Conservation (phyloP, 192 early-diverging fungal genomes). For the Anaeromyces robustus region DNA sequence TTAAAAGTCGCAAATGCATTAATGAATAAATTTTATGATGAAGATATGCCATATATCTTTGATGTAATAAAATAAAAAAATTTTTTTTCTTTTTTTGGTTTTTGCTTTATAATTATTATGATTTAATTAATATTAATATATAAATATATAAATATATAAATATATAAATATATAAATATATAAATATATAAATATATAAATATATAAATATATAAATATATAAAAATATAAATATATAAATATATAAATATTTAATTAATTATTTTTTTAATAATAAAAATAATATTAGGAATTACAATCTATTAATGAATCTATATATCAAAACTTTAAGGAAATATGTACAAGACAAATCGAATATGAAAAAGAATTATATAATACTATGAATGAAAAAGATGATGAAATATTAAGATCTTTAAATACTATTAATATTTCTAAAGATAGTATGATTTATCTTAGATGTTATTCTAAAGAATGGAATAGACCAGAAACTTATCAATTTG, state of each 20-base stretch:
- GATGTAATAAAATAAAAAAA: not conserved
- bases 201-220: too few relatives aligned
- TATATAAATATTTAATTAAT: too few relatives aligned
- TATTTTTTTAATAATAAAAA: too few relatives aligned
- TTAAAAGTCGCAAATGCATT: not conserved
- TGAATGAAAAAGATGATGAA: not conserved
- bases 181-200: too few relatives aligned
- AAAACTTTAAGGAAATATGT: not conserved
- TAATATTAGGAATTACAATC: not conserved
- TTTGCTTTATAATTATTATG: too few relatives aligned
- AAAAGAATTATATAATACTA: not conserved
- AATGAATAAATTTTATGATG: not conserved
- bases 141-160: too few relatives aligned
- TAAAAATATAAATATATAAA: too few relatives aligned
- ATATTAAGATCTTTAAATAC: not conserved
- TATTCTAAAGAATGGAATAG: not conserved
- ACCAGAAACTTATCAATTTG: not conserved
- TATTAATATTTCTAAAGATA: not conserved
- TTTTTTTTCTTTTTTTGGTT: too few relatives aligned
- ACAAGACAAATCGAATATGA: not conserved
- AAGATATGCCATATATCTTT: not conserved
- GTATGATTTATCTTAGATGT: not conserved
- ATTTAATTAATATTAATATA: too few relatives aligned
- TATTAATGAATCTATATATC: not conserved
- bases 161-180: too few relatives aligned